phyloP scores from a whole-genome alignment of 2,329 filamentous ascomycete genomes.

The Penicillium corylophilum region DNA sequence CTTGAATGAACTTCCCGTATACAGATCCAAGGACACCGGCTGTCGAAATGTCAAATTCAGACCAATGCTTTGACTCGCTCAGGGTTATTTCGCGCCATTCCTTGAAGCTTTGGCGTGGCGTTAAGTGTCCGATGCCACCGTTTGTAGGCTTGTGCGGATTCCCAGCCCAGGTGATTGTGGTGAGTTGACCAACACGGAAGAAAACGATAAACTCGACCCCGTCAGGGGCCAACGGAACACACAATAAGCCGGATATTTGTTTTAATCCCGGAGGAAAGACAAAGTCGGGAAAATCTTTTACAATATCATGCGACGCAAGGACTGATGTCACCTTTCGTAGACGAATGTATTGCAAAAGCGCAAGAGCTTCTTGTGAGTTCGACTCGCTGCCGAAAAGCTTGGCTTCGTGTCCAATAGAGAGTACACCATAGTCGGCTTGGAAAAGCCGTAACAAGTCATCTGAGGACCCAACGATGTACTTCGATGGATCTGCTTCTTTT shows the following conservation, averaged over 20 bases:
- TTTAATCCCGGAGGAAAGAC: conserved; percentile 76
- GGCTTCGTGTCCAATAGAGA: conserved; percentile 84
- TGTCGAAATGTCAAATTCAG: conserved; percentile 83
- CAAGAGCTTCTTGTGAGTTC: conserved; percentile 78
- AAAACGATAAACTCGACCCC: conserved; percentile 88
- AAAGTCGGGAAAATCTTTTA: conserved; percentile 75
- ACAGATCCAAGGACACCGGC: conserved; percentile 84
- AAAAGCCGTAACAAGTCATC: conserved; percentile 82
- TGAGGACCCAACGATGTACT: conserved; percentile 86
- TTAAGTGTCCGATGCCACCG: conserved; percentile 68
- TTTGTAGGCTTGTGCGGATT: conserved; percentile 65
- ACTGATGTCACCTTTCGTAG: conserved; percentile 74
- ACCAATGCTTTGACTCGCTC: conserved; percentile 83
- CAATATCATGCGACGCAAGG: conserved; percentile 73
- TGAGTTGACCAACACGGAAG: conserved; percentile 72
- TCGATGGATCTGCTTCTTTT: conserved; percentile 76
- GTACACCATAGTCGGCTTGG: conserved; percentile 79
- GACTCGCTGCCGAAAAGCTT: conserved; percentile 76
- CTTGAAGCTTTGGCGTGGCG: conserved; percentile 78
- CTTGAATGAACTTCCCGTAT: conserved; percentile 86
- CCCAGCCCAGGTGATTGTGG: conserved; percentile 73
- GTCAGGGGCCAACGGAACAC: conserved; percentile 74
- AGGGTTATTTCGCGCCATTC: conserved; percentile 77
- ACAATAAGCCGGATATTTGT: conserved; percentile 72
- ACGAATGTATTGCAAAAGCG: conserved; percentile 79